phyloP scores from a whole-genome alignment of 148 eudicot species.

The Persicaria tinctoria region DNA sequence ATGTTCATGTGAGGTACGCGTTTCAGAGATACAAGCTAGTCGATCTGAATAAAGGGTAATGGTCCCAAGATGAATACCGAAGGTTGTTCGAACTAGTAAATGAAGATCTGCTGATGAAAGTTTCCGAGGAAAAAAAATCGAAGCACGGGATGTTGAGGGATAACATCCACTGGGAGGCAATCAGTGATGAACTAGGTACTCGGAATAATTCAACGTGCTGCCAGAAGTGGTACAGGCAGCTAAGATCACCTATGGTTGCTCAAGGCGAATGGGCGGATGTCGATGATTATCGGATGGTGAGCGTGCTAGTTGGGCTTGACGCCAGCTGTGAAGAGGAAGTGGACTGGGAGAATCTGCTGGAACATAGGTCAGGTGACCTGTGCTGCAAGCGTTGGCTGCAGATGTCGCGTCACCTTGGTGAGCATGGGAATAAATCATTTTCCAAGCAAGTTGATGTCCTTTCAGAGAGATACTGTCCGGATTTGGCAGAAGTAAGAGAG shows the following conservation, averaged over 20 bases:
- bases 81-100: conserved; percentile 29
- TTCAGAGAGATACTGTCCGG: conserved; percentile 27
- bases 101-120: conserved; percentile 26
- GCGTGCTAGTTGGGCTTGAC: conserved; percentile 23
- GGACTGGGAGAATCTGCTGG: conserved; percentile 31
- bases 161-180: conserved; percentile 32
- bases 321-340: conserved; percentile 35
- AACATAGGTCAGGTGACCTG: conserved; percentile 29
- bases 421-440: conserved; percentile 22
- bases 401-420: conserved; percentile 34
- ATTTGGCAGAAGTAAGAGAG: conserved; percentile 26
- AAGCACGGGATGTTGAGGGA: conserved; percentile 34
- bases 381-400: conserved; percentile 31
- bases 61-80: conserved; percentile 39
- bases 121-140: conserved; percentile 20
- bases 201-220: conserved; percentile 22
- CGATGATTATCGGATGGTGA: conserved; percentile 34
- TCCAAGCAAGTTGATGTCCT: conserved; percentile 37
- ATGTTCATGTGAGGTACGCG: conserved; percentile 28
- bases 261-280: conserved; percentile 26
- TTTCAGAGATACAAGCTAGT: conserved; percentile 19
- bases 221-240: conserved; percentile 26
- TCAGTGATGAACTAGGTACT: conserved; percentile 21
- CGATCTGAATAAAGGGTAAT: conserved; percentile 23
- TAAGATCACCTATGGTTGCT: conserved; percentile 31